These are phyloP conservation scores for Spergularia bocconei DNA, from an alignment of 148 eudicot genomes.

Conservation along the genomic window DNA sequence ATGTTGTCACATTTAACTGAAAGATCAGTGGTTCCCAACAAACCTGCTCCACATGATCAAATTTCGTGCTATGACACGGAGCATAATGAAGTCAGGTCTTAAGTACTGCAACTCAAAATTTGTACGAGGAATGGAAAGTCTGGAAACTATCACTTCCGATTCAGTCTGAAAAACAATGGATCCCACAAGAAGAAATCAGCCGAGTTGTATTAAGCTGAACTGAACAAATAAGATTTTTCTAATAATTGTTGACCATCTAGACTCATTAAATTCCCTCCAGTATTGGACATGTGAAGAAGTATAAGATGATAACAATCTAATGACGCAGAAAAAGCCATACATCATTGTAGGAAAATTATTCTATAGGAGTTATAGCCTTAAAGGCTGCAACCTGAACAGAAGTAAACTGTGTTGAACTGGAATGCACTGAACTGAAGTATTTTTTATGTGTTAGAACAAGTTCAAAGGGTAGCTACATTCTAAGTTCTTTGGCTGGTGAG, in stretches of 20 bases:
- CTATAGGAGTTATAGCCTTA: too few relatives aligned
- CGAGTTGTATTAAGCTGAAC: background rate
- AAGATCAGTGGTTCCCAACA: background rate
- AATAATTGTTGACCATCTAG: background rate
- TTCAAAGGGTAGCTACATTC: too few relatives aligned
- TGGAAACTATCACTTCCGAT: constrained; percentile 65
- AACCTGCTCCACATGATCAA: constrained; percentile 98
- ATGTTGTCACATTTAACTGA: background rate
- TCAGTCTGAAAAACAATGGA: constrained; percentile 61
- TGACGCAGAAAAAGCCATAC: background rate
- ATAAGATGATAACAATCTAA: background rate
- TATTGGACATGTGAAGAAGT: background rate
- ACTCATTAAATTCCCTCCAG: constrained; percentile 1
- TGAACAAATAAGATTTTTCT: background rate
- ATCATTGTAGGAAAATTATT: too few relatives aligned
- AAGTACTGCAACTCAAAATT: constrained; percentile 85
- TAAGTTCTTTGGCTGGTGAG: too few relatives aligned
- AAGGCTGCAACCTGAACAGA: background rate
- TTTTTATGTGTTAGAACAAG: background rate
- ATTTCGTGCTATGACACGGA: constrained; percentile 90
- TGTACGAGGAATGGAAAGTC: constrained; percentile 84
- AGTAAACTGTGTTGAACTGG: background rate
- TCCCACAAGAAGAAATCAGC: background rate
- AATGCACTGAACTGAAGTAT: background rate
- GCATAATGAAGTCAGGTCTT: constrained; percentile 97